Evolutionary conservation across 139 green algal genomes (phyloP).

Genomic region (Coelastrella sp.): DNA sequence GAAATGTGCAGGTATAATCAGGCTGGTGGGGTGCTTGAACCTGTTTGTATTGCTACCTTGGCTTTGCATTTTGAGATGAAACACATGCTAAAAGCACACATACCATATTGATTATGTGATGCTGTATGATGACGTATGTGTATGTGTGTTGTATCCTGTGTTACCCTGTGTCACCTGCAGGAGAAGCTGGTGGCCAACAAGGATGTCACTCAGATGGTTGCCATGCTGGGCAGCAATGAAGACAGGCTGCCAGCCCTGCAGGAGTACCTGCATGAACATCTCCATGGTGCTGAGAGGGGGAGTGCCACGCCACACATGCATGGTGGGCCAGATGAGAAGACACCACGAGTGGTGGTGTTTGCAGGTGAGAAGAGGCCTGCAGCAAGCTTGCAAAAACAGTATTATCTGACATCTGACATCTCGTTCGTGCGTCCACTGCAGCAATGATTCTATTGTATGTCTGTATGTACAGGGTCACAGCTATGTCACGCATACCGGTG

Average conservation of each 20-base stretch:
- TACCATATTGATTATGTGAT: background rate
- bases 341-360: slow-evolving; percentile 80
- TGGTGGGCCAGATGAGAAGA: slow-evolving; percentile 26
- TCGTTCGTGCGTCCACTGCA: too few relatives aligned
- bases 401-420: too few relatives aligned
- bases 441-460: too few relatives aligned
- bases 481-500: too few relatives aligned
- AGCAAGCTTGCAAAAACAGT: too few relatives aligned
- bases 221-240: slow-evolving; percentile 71
- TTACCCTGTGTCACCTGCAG: background rate
- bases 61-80: background rate
- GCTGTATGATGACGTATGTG: background rate
- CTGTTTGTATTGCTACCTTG: background rate
- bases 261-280: slow-evolving; percentile 44
- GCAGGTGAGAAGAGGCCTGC: background rate
- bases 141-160: background rate
- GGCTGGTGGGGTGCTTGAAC: too few relatives aligned
- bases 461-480: too few relatives aligned
- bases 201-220: slow-evolving; percentile 83
- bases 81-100: too few relatives aligned
- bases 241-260: slow-evolving; percentile 39
- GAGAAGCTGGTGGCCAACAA: slow-evolving; percentile 84
- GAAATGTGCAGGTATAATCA: slow-evolving; percentile 69
- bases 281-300: slow-evolving; percentile 18
- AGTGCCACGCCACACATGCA: background rate